Evolutionary conservation across 1,139 yeast genomes (phyloP).

Genomic region (Nakaseomyces uthaithaninus): DNA sequence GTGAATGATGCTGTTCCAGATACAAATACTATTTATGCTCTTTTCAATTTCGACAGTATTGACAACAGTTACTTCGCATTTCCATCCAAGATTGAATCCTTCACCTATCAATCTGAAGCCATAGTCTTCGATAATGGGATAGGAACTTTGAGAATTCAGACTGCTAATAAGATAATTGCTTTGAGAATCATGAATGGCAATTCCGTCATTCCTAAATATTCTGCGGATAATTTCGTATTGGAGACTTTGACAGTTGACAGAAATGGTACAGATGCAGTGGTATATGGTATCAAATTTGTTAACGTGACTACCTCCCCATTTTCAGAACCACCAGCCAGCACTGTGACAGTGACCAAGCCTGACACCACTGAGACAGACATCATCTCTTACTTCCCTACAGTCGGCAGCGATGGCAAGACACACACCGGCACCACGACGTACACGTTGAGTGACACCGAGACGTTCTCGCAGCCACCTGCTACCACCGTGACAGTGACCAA

Average conservation of each 20-base stretch:
- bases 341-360: too few species aligned
- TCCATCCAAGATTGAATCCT: not conserved
- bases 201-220: not conserved
- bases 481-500: not conserved
- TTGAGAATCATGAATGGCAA: not conserved
- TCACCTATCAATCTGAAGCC: not conserved
- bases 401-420: too few species aligned
- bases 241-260: not conserved
- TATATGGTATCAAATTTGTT: not conserved
- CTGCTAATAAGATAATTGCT: not conserved
- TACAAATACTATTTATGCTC: not conserved
- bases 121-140: too few species aligned
- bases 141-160: not conserved
- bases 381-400: too few species aligned
- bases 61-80: not conserved
- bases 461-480: not conserved
- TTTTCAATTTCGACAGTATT: not conserved
- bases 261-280: not conserved
- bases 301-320: not conserved
- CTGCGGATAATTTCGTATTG: not conserved
- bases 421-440: not conserved
- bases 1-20: not conserved
- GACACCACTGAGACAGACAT: too few species aligned
- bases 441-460: not conserved
- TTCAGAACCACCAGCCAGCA: too few species aligned